These are phyloP conservation scores for Phialophora verrucosa DNA, from an alignment of 2,329 filamentous ascomycete genomes.

Conservation along the genomic window DNA sequence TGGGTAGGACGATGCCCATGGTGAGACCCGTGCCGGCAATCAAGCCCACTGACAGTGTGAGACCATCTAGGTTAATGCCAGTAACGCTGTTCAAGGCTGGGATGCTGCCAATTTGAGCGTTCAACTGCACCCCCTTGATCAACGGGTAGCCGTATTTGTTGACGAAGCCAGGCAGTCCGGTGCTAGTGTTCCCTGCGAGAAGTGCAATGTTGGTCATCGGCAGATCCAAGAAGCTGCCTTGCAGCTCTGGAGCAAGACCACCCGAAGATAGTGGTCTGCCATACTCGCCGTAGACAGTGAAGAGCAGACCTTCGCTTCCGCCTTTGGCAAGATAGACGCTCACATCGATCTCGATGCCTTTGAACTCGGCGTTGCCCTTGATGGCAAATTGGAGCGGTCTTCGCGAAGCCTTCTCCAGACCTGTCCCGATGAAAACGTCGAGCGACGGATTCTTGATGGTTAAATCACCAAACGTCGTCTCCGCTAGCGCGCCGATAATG, in stretches of 20 bases:
- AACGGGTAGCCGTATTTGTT: slow-evolving; percentile 5
- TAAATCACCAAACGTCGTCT: not conserved
- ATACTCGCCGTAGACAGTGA: slow-evolving; percentile 3
- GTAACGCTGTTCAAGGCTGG: slow-evolving; percentile 4
- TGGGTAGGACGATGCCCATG: slow-evolving; percentile 1
- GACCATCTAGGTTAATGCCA: not conserved
- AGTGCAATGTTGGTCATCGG: not conserved
- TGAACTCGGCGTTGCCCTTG: slow-evolving; percentile 5
- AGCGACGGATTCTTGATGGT: slow-evolving; percentile 5
- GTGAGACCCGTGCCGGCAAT: not conserved
- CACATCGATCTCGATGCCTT: not conserved
- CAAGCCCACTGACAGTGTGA: not conserved
- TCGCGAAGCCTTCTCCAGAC: not conserved
- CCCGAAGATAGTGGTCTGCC: not conserved
- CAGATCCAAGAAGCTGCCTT: slow-evolving; percentile 4
- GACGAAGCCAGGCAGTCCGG: not conserved
- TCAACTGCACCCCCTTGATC: slow-evolving; percentile 1
- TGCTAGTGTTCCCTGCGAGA: slow-evolving; percentile 4
- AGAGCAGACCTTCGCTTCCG: slow-evolving; percentile 1
- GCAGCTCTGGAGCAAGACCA: not conserved
- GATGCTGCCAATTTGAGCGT: slow-evolving; percentile 6
- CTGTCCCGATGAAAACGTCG: slow-evolving; percentile 4
- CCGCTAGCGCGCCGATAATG: not conserved
- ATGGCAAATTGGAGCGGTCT: not conserved
- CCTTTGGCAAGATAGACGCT: not conserved